A percentile compares a stretch with the other conserved stretches of the same genome.
Evolutionary conservation across 1,284 basidiomycete species (phyloP).

Genomic region (Stygiomarasmius scandens): DNA sequence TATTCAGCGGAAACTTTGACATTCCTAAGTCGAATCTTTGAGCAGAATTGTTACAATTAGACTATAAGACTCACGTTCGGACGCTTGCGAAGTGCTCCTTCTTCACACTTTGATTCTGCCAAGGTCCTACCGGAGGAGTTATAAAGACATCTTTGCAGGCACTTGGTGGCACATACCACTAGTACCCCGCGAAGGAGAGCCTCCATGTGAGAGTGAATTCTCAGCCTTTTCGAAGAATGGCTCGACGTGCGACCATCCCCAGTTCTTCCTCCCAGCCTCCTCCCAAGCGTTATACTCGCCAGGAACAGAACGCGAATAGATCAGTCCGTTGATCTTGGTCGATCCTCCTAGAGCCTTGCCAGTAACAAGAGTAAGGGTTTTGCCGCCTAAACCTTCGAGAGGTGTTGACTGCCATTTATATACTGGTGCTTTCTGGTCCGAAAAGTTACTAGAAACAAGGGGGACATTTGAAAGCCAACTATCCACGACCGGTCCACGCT

Average conservation of each 20-base stretch:
- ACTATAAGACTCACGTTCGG: background rate
- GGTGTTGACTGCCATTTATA: conserved; percentile 23
- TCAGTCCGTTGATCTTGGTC: conserved; percentile 44
- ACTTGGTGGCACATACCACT: no score
- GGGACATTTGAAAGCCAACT: conserved; percentile 37
- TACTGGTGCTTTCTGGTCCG: conserved; percentile 25
- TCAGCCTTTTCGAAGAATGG: conserved; percentile 41
- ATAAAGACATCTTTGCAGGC: no score
- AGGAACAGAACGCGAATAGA: conserved; percentile 39
- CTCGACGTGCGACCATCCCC: conserved; percentile 38
- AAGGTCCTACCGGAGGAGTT: conserved; percentile 2
- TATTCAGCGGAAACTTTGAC: conserved; percentile 15
- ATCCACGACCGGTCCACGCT: conserved; percentile 18
- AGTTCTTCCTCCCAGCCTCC: conserved; percentile 34
- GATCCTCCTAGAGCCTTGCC: conserved; percentile 43
- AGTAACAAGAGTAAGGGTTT: conserved; percentile 31
- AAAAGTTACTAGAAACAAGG: conserved; percentile 34
- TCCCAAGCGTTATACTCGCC: conserved; percentile 43
- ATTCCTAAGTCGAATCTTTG: conserved; percentile 6
- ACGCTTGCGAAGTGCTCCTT: conserved; percentile 11
- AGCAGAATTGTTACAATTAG: background rate
- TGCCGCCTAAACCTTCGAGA: conserved; percentile 22
- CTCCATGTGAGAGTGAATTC: conserved; percentile 8
- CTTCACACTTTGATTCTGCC: conserved; percentile 8
- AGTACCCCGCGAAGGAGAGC: background rate